A percentile compares a stretch with the other conserved stretches of the same genome.
These are phyloP conservation scores for Casuarina equisetifolia DNA, from an alignment of 306 rosid species.

Conservation along the genomic window DNA sequence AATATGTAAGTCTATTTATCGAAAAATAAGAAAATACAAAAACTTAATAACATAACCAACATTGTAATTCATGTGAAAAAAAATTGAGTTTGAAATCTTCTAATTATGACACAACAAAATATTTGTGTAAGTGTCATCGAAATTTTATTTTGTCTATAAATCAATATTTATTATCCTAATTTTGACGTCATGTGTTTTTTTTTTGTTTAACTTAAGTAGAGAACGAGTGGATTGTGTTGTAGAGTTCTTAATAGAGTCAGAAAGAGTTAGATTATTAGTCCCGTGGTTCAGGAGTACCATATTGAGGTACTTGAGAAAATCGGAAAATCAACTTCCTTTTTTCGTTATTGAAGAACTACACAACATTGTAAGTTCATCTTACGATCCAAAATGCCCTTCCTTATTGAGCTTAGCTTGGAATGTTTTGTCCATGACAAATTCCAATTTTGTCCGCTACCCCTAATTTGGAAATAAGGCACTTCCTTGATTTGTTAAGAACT, in stretches of 20 bases:
- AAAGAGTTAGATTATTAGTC: too few species aligned
- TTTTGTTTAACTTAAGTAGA: too few species aligned
- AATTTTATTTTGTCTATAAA: too few species aligned
- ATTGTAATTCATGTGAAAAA: too few species aligned
- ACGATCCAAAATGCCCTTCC: not conserved
- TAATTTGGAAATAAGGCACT: not conserved
- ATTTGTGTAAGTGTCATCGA: too few species aligned
- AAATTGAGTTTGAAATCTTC: too few species aligned
- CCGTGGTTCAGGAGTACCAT: not conserved
- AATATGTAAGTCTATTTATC: too few species aligned
- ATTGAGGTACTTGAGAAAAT: not conserved
- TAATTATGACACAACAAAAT: too few species aligned
- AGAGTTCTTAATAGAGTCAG: not conserved
- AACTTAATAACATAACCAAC: too few species aligned
- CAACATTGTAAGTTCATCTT: not conserved
- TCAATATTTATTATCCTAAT: too few species aligned
- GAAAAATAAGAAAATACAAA: too few species aligned
- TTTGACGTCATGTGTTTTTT: too few species aligned
- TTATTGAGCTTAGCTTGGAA: not conserved
- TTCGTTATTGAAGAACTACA: conserved; percentile 6
- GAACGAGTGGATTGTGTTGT: not conserved
- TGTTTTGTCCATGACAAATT: rapidly evolving
- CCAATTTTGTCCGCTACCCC: rapidly evolving
- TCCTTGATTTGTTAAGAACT: not conserved
- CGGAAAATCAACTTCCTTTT: conserved; percentile 25